Base-by-base conservation (phyloP, 371 early-diverging fungal species). In the Rhizopus delemar region DNA sequence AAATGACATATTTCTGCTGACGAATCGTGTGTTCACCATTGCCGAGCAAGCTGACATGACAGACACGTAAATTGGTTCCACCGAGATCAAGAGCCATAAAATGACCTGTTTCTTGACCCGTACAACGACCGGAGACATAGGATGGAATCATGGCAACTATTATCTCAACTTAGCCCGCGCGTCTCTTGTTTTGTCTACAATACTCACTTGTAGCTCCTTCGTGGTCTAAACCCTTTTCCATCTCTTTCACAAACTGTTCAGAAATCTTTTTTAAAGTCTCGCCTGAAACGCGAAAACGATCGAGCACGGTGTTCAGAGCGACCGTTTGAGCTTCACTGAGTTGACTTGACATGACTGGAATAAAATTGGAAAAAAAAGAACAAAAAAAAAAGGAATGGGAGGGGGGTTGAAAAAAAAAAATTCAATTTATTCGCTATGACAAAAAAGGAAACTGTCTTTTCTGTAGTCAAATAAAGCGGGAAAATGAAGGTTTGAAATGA, bases 71-170 rank as follows among this genome's bases (percentile, higher is more conserved):
- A 69, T 96, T 93, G 61, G 96, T 92, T 48, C 98, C 97, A 53
- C 96, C 98, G 29, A 96, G 76, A 75, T 96, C 97, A 52, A 97
- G 81, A 12, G 95, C 95, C 53, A 97, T 80, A 69, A 83, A 94
- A n/a, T 80, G 76, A 53, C 96, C 96, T 34, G 69, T 83, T 70
- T 96, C 96, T 59, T 84, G 70, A 51, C 94, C 94, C 13, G 83
- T 87, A 34, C 95, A 95, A 16, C 85, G 78, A 33, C 86, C 80
- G 35, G 82, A 74, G 54, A 96, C 93, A 77, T 82, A 95, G 6
- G 93, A 90, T 29, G 96, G 95, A 60, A 95, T 83, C 83, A 75
- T 79, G 35, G 79, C 71, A 36, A 79, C 72, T 74, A 58, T 13
- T 35, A 8, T 13, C 8, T 28, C 12, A 11, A 48, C 9, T 31